These are phyloP conservation scores for Coemansia sp. DNA, from an alignment of 192 early-diverging fungal species.

Conservation along the genomic window DNA sequence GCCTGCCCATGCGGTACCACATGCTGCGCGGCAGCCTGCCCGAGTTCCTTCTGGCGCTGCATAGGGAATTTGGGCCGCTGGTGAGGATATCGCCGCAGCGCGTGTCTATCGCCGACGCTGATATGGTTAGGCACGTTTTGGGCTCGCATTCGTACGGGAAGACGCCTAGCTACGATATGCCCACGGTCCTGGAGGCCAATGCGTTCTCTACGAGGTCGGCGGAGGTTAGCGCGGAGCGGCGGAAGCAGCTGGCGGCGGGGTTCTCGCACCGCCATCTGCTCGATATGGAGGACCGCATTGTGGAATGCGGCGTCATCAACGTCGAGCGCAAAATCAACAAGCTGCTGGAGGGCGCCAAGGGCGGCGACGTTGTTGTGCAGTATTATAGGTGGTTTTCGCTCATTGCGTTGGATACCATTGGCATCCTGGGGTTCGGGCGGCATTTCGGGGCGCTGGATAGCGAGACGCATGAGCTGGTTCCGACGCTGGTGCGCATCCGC, in stretches of 20 bases:
- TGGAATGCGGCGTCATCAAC: constrained; percentile 12
- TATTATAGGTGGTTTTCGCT: constrained; percentile 35
- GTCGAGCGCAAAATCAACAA: constrained; percentile 11
- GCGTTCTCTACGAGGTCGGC: constrained; percentile 38
- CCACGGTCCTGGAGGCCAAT: constrained; percentile 22
- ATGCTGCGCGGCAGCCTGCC: constrained; percentile 48
- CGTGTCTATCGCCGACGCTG: constrained; percentile 28
- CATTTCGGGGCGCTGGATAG: constrained; percentile 20
- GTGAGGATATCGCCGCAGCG: constrained; percentile 48
- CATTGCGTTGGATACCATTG: constrained; percentile 39
- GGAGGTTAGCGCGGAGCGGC: constrained; percentile 29
- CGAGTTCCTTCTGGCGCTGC: constrained; percentile 13
- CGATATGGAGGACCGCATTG: constrained; percentile 26
- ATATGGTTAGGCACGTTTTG: constrained; percentile 28
- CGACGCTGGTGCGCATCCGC: constrained; percentile 12
- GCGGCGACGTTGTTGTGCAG: constrained; percentile 10
- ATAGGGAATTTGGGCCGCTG: constrained; percentile 26
- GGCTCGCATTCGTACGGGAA: constrained; percentile 34
- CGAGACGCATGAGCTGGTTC: constrained; percentile 28
- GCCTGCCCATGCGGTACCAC: constrained; percentile 47
- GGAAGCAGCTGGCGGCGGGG: constrained; percentile 37
- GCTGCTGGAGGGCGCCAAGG: background rate
- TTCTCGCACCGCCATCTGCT: constrained; percentile 38
- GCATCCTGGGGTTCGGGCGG: constrained; percentile 35
- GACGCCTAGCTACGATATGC: constrained; percentile 35